Conservation (phyloP, 306 rosid genomes). For the Oxytropis ochrocephala region DNA sequence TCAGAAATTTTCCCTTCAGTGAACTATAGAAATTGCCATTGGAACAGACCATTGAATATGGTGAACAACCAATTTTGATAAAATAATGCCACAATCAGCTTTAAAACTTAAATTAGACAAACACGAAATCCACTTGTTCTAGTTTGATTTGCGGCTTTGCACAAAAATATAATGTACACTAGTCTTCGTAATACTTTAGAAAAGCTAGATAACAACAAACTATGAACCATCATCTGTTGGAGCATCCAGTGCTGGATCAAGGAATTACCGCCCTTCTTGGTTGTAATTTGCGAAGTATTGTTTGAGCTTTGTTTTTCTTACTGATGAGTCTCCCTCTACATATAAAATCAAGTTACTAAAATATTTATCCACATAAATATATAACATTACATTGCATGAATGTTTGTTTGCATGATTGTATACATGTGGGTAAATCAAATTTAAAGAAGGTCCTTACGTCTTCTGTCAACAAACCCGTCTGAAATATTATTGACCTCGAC, state of each 20-base stretch:
- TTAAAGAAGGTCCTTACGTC: constrained; percentile 52
- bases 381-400: neutral
- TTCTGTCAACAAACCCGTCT: constrained; percentile 88
- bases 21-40: neutral
- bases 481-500: constrained; percentile 90
- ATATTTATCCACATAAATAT: neutral
- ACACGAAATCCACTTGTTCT: neutral
- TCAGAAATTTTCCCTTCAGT: neutral
- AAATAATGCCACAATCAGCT: neutral
- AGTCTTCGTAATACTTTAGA: neutral
- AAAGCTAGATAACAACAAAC: neutral
- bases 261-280: constrained; percentile 85
- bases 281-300: constrained; percentile 87
- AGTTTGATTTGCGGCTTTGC: constrained; percentile 3
- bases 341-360: constrained; percentile 19
- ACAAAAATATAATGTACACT: neutral
- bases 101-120: constrained; percentile 3
- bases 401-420: neutral
- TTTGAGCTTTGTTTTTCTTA: constrained; percentile 91
- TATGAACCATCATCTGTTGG: constrained; percentile 3
- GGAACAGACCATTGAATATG: neutral
- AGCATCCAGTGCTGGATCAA: constrained; percentile 2
- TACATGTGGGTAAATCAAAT: constrained; percentile 11
- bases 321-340: constrained; percentile 83
- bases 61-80: constrained; percentile 9